Evolutionary conservation across 1,284 basidiomycete species (phyloP), one percentile per base, ranked within the genome.

Genomic region (Quambalaria eucalypti): DNA sequence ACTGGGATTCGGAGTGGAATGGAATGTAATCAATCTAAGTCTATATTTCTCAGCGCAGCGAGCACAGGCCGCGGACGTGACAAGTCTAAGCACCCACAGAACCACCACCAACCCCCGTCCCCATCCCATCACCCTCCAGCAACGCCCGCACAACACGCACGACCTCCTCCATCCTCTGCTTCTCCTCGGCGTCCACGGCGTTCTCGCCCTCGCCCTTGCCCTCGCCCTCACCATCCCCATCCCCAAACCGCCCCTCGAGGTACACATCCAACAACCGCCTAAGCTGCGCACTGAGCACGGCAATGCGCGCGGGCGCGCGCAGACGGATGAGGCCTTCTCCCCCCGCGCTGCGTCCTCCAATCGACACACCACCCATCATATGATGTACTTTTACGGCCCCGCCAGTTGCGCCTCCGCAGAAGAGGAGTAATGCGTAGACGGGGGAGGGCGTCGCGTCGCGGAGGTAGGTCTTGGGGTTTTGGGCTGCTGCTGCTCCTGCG

Each of bases 361-460:
- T 12, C 16, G 42, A 46, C 4, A 93, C 78, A 26, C 83, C 85
- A 49, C 93, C 77, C 0, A 87, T 87, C 16, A 63, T 55, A 36
- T 66, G 87, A 66, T 91, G 85, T 56, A 91, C 83, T 14, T 83
- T 79, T 26, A 93, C 82, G 16, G 80, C 80, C n/a, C n/a, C n/a
- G n/a, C n/a, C n/a, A n/a, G n/a, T n/a, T n/a, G n/a, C n/a, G n/a
- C n/a, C n/a, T 0, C 89, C 90, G 2, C 90, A 90, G 65, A 95
- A 90, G 9, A 95, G 79, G 42, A 95, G 76, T 21, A 93, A 77
- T 1, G 84, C 87, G 72, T 88, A 93, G 23, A 91, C 78, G 1
- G 90, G 88, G n/a, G 88, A 82, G 81, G 93, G 87, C 1, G 88
- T 92, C 10, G 84, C 89, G 76, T 92, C 91, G 50, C 89, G 81